A percentile compares a stretch with the other conserved stretches of the same genome.
Conservation (phyloP, 768 basidiomycete species). For the Phaffia australis region DNA sequence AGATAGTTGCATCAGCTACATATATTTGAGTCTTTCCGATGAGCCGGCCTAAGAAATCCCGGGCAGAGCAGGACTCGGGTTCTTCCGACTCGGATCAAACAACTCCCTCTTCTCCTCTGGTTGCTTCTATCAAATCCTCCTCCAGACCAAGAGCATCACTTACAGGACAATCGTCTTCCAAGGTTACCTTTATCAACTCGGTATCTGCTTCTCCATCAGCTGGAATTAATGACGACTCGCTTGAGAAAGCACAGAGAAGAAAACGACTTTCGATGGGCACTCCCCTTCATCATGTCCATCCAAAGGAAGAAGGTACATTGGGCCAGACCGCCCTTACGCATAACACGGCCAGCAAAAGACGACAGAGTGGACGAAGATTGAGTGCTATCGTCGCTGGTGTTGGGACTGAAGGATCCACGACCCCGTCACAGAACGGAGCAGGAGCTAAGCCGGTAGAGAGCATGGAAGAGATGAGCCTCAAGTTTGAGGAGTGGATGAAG, state of each 20-base stretch:
- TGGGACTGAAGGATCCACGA: background rate
- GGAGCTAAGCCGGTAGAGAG: constrained; percentile 11
- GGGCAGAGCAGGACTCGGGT: constrained; percentile 1
- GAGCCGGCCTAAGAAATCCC: background rate
- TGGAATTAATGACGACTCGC: constrained; percentile 13
- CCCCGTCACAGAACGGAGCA: background rate
- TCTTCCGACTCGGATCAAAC: constrained; percentile 8
- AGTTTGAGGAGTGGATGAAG: constrained; percentile 99
- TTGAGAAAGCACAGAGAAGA: constrained; percentile 8
- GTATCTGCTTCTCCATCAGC: constrained; percentile 4
- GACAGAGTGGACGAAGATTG: background rate
- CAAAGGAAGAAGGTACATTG: background rate
- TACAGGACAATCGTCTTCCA: background rate
- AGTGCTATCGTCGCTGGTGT: constrained; percentile 2
- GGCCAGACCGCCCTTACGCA: constrained; percentile 5
- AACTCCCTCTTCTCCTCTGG: background rate
- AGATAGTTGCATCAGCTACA: background rate
- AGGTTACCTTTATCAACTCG: constrained; percentile 1
- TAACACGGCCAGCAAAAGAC: background rate
- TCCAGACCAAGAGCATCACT: background rate
- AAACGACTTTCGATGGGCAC: constrained; percentile 9
- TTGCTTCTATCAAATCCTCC: no score
- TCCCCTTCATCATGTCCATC: constrained; percentile 4
- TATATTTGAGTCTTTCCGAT: background rate
- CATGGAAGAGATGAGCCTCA: constrained; percentile 76